A percentile compares a stretch with the other conserved stretches of the same genome.
These are phyloP conservation scores for Athelia sp. DNA, from an alignment of 1,284 basidiomycete species.

Conservation along the genomic window DNA sequence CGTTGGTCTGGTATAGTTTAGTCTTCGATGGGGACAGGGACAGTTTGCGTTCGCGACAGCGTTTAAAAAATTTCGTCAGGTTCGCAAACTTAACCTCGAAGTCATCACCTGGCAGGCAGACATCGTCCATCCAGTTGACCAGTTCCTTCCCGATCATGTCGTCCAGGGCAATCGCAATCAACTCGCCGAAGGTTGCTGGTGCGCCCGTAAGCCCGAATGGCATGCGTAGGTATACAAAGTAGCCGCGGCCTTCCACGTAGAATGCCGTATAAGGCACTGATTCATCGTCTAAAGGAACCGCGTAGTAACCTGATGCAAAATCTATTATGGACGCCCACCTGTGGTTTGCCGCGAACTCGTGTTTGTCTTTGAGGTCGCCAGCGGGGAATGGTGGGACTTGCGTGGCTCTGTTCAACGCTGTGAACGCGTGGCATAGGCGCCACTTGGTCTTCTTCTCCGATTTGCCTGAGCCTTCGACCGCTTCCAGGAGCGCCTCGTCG, in stretches of 20 bases:
- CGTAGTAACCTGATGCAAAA: conserved; percentile 13
- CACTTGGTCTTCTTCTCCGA: neutral
- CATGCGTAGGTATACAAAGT: no score
- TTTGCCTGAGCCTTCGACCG: neutral
- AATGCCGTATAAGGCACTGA: conserved; percentile 13
- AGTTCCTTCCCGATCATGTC: conserved; percentile 6
- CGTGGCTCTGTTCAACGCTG: conserved; percentile 12
- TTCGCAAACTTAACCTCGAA: conserved; percentile 6
- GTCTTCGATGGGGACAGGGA: conserved; percentile 18
- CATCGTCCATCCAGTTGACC: no score
- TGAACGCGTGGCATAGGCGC: conserved; percentile 10
- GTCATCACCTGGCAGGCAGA: conserved; percentile 5
- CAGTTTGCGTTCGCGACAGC: conserved; percentile 10
- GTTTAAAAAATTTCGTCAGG: conserved; percentile 5
- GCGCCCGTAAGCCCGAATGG: no score
- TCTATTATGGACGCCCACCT: conserved; percentile 10
- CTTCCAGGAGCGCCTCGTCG: neutral
- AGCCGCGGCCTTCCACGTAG: no score
- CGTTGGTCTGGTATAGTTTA: conserved; percentile 15
- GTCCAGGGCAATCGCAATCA: conserved; percentile 8
- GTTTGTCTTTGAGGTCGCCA: conserved; percentile 13
- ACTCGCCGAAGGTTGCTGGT: conserved; percentile 13
- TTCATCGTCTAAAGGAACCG: conserved; percentile 8
- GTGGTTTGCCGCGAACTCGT: conserved; percentile 10
- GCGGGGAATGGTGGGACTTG: conserved; percentile 11